Base-by-base conservation (phyloP, 2,329 filamentous ascomycete genomes). In the Catunica adiposa region DNA sequence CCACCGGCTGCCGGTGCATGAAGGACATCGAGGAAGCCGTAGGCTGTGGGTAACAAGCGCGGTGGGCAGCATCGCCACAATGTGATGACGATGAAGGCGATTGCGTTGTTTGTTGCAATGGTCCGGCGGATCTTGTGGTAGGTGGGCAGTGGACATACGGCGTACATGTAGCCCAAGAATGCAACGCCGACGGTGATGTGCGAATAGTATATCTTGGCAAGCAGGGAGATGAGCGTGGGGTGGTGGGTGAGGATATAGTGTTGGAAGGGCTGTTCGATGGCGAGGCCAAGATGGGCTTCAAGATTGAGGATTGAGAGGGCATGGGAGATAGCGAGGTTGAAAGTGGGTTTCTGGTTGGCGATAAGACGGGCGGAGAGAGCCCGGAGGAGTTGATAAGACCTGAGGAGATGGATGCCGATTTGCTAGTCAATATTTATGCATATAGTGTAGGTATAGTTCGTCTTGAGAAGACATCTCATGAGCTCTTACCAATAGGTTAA, bases 111-210 rank as follows among this genome's bases (percentile, higher is more conserved):
- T 3, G 70, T 59, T n/a, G 73, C 73, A 44, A 76, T 64, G 0
- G 72, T 71, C 23, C 73, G 71, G 31, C 73, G 68, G 20, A 73
- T 69, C 0, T 64, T 64, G 52, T 67, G 66, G 60, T 70, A 75
- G 0, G 64, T 67, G 3, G 63, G 59, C 0, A 66, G 62, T 1
- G 70, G 67, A 20, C 72, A 62, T 60, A 65, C 73, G 1, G 71
- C 73, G 62, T 74, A 76, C 34, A 66, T 66, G 62, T 74, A 73
- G 5, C 72, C 68, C 56, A 74, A 64, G 63, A 76, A 76, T 38
- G 65, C 61, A 20, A 74, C 66, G 23, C 70, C 70, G 25, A 74
- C 59, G 55, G 68, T 61, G 53, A 74, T 73, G 61, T 74, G 71
- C 1, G 68, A 72, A 61, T 71, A 69, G 62, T 73, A 74, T 40